These are phyloP conservation scores for Ocimum tenuiflorum DNA, from an alignment of 257 asterid genomes.

Conservation along the genomic window DNA sequence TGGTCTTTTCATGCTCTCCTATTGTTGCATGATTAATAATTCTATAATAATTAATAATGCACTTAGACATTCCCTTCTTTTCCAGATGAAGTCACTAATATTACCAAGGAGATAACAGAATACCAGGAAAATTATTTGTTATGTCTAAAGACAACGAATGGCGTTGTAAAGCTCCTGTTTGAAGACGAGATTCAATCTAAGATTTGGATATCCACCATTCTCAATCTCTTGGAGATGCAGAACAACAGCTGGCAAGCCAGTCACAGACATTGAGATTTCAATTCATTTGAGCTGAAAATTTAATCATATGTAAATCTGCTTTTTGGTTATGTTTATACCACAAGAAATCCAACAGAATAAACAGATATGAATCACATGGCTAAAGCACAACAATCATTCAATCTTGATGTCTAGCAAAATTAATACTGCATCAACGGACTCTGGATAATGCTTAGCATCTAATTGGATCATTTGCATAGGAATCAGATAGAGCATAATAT, in stretches of 20 bases:
- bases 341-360: neutral
- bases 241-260: constrained; percentile 10
- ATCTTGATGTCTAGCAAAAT: too few relatives aligned
- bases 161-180: constrained; percentile 43
- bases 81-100: constrained; percentile 50
- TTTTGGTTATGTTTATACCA: neutral
- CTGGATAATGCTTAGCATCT: too few relatives aligned
- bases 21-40: too few relatives aligned
- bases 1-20: neutral
- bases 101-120: constrained; percentile 31
- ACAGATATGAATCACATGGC: neutral
- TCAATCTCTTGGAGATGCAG: constrained; percentile 37
- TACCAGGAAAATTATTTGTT: constrained; percentile 31
- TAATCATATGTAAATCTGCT: neutral
- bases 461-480: too few relatives aligned
- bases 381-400: neutral
- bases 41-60: neutral
- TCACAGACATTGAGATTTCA: neutral
- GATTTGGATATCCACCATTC: constrained; percentile 48
- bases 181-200: constrained; percentile 46
- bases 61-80: constrained; percentile 8
- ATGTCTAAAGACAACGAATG: constrained; percentile 42
- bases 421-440: too few relatives aligned
- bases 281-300: neutral
- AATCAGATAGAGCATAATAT: too few relatives aligned